Percentiles rank a stretch among this genome's conserved stretches.
Evolutionary conservation across 2,329 filamentous ascomycete species (phyloP).

Genomic region (Fusarium caatingaense): DNA sequence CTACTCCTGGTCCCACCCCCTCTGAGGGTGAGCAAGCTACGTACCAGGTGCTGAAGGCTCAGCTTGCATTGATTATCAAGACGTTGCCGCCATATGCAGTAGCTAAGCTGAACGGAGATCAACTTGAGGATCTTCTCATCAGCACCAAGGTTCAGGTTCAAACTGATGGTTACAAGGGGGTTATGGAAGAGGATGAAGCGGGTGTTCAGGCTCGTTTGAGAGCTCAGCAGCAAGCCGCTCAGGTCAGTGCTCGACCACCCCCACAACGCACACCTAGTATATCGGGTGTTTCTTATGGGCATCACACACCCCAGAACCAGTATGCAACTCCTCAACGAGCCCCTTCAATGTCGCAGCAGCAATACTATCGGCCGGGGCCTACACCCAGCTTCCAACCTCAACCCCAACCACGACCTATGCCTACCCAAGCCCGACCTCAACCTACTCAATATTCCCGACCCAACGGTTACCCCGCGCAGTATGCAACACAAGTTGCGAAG

Average conservation of each 20-base stretch:
- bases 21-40: conserved; percentile 69
- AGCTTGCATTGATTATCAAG: conserved; percentile 78
- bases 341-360: conserved; percentile 58
- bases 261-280: conserved; percentile 54
- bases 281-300: conserved; percentile 56
- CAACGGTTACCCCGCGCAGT: conserved; percentile 60
- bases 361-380: conserved; percentile 56
- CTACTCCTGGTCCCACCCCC: conserved; percentile 74
- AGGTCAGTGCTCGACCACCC: conserved; percentile 52
- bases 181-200: conserved; percentile 85
- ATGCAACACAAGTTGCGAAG: conserved; percentile 64
- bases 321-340: conserved; percentile 62
- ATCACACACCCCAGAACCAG: conserved; percentile 58
- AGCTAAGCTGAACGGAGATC: conserved; percentile 86
- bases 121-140: conserved; percentile 84
- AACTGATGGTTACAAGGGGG: conserved; percentile 78
- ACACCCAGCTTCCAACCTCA: conserved; percentile 59
- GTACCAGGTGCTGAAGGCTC: conserved; percentile 80
- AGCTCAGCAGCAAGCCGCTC: conserved; percentile 51
- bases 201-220: conserved; percentile 64
- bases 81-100: conserved; percentile 86
- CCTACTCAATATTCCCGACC: conserved; percentile 63
- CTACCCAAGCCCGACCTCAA: conserved; percentile 52
- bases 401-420: conserved; percentile 53
- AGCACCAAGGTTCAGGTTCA: conserved; percentile 82